phyloP scores from a whole-genome alignment of 2,329 filamentous ascomycete species.

The Pezicula carpinea region DNA sequence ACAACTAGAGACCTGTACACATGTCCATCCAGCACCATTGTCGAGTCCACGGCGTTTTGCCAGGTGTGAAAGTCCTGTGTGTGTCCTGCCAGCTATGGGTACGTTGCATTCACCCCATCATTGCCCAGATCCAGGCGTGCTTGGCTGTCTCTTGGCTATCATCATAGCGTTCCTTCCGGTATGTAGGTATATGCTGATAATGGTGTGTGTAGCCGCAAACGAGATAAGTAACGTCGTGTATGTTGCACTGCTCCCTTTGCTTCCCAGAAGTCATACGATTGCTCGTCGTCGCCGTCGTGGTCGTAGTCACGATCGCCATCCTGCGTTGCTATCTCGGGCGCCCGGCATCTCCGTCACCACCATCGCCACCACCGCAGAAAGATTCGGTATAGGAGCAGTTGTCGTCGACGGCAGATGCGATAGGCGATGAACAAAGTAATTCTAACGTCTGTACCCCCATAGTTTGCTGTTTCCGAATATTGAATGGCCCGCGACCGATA shows the following conservation, averaged over 20 bases:
- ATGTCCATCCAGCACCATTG: not conserved
- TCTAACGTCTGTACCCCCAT: constrained; percentile 5
- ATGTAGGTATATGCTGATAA: not conserved
- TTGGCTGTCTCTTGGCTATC: not conserved
- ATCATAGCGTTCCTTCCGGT: not conserved
- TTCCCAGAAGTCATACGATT: too few species aligned
- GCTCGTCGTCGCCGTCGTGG: too few species aligned
- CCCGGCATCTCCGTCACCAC: not conserved
- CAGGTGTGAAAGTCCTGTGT: constrained; percentile 4
- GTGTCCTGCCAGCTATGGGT: not conserved
- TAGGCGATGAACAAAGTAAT: not conserved
- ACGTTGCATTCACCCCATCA: constrained; percentile 3
- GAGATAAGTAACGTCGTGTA: too few species aligned
- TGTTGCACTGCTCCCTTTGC: too few species aligned
- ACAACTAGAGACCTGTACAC: not conserved
- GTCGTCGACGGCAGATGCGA: not conserved
- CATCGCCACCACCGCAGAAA: not conserved
- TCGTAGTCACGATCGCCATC: too few species aligned
- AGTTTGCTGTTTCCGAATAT: constrained; percentile 26
- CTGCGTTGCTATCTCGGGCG: not conserved
- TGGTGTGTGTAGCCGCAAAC: not conserved
- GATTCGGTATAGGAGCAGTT: not conserved
- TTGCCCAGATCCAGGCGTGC: constrained; percentile 9
- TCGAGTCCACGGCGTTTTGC: not conserved
- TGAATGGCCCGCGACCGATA: constrained; percentile 20